Percentiles rank a stretch among this genome's conserved stretches.
phyloP scores from a whole-genome alignment of 2,329 filamentous ascomycete genomes.

The Diplodia seriata region DNA sequence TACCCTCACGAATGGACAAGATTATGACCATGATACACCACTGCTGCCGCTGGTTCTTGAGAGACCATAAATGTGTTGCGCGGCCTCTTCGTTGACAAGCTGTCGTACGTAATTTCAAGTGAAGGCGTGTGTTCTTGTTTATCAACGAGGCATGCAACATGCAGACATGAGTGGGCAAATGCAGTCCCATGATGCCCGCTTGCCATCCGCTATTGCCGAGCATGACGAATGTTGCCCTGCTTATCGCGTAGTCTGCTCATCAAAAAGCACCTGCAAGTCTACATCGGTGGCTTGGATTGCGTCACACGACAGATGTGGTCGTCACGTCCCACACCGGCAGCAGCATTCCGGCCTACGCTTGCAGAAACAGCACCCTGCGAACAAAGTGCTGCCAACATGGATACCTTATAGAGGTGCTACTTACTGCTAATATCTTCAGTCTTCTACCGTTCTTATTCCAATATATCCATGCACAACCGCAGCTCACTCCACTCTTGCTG shows the following conservation, averaged over 20 bases:
- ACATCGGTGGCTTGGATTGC: not conserved
- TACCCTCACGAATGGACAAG: conserved; percentile 32
- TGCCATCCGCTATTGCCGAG: not conserved
- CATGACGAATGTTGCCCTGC: not conserved
- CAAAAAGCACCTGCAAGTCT: not conserved
- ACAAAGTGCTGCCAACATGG: no score
- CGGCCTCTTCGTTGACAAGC: no score
- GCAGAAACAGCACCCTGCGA: no score
- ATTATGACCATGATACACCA: conserved; percentile 8
- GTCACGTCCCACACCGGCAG: not conserved
- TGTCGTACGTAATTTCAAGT: no score
- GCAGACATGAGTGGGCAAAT: not conserved
- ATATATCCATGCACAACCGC: no score
- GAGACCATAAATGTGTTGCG: not conserved
- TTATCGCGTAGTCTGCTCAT: not conserved
- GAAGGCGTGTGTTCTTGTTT: not conserved
- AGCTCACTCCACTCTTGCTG: no score
- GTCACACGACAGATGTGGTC: not conserved
- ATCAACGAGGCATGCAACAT: not conserved
- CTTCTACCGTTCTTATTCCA: no score
- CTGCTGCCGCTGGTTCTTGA: not conserved
- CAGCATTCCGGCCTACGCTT: not conserved
- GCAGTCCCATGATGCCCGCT: not conserved
- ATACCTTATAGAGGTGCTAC: no score
- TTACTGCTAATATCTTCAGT: no score